phyloP scores from a whole-genome alignment of 2,329 filamentous ascomycete species.

The Clathrospora elynae region DNA sequence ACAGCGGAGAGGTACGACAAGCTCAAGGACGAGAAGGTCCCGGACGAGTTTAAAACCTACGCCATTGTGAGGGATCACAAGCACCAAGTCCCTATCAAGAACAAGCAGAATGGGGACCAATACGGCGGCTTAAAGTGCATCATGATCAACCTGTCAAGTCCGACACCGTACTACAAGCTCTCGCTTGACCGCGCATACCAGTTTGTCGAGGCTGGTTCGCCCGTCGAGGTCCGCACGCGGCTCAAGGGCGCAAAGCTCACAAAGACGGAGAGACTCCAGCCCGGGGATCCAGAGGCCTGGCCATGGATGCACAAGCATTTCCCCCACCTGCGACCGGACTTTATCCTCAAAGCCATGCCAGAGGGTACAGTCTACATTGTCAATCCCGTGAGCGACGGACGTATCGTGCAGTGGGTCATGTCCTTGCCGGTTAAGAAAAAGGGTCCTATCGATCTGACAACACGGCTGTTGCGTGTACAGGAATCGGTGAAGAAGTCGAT shows the following conservation, averaged over 20 bases:
- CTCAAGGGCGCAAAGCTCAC: constrained; percentile 1
- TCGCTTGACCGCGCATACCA: constrained; percentile 33
- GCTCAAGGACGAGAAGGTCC: constrained; percentile 5
- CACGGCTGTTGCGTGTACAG: constrained; percentile 23
- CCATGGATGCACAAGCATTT: constrained; percentile 34
- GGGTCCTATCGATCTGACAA: constrained; percentile 6
- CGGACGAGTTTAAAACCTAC: constrained; percentile 12
- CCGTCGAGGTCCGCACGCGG: constrained; percentile 32
- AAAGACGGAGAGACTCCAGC: constrained; percentile 12
- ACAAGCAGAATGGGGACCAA: constrained; percentile 7
- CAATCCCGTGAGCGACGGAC: constrained; percentile 30
- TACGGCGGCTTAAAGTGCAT: constrained; percentile 25
- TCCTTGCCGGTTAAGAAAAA: not conserved
- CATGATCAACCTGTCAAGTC: constrained; percentile 21
- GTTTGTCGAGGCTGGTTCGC: constrained; percentile 25
- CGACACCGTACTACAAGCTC: constrained; percentile 9
- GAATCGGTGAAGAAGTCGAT: constrained; percentile 13
- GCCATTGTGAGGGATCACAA: constrained; percentile 14
- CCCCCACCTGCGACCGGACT: constrained; percentile 40
- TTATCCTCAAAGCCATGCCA: constrained; percentile 40
- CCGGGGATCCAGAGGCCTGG: constrained; percentile 10
- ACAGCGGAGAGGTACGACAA: constrained; percentile 3
- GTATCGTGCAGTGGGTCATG: constrained; percentile 34
- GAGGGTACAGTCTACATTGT: constrained; percentile 24
- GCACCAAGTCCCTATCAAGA: not conserved